These are phyloP conservation scores for Ricinus communis DNA, from an alignment of 345 rosid species.

Conservation along the genomic window DNA sequence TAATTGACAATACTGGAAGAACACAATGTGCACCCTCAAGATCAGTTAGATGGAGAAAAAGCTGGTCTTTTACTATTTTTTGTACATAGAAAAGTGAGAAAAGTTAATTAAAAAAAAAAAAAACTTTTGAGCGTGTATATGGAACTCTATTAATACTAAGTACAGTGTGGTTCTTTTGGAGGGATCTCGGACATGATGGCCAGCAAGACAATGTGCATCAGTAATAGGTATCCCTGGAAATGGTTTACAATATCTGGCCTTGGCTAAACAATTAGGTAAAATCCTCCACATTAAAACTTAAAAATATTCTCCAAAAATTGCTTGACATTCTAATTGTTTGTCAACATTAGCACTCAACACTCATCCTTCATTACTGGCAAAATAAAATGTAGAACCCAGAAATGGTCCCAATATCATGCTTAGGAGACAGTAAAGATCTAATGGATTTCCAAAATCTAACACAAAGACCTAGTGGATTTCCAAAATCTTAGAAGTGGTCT, in stretches of 20 bases:
- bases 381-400: not conserved
- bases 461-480: not conserved
- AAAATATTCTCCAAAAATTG: not conserved
- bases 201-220: not conserved
- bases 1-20: no score
- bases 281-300: no score
- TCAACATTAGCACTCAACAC: not conserved
- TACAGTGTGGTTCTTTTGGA: not conserved
- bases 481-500: not conserved
- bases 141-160: not conserved
- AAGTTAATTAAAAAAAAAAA: no score
- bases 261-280: no score
- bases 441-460: not conserved
- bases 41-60: no score
- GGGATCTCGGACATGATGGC: not conserved
- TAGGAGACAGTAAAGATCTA: not conserved
- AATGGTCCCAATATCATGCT: not conserved
- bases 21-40: no score
- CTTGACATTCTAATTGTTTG: not conserved
- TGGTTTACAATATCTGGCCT: no score
- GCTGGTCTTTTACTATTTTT: no score
- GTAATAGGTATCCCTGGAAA: not conserved
- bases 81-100: no score
- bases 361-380: not conserved
- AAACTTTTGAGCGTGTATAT: not conserved